Evolutionary conservation across 176 grass and related monocot genomes (phyloP), one percentile per base, ranked within the genome.

Genomic region (Carex myosuroides): DNA sequence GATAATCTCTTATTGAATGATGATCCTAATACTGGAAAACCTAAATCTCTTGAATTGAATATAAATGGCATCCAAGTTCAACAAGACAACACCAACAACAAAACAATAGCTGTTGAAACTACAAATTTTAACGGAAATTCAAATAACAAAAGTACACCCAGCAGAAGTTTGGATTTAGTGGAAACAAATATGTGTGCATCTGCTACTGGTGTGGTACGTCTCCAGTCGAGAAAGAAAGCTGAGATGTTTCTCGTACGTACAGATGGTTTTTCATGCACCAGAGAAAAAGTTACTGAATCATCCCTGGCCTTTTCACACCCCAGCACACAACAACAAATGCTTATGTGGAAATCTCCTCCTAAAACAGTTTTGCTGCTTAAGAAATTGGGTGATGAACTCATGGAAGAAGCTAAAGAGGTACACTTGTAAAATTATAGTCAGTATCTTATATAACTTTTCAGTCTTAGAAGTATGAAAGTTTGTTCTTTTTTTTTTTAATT

Each of bases 381-480:
- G 66, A 99, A 99, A 86, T 90, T 99, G 86, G 96, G 96, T 9
- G 80, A 93, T 4, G 91, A 92, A 86, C 96, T 99, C 71, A 93
- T 99, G 93, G 93, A 99, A 90, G 88, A 99, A 87, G 93, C 96
- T 84, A 99, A 95, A 90, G 96, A 94, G 96, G 96, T 95, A 85
- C 18, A 33, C 61, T 64, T 60, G 4, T 58, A 53, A 70, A 83
- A 66, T 18, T 83, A 64, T 67, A 57, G 73, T 56, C 73, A 6
- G 5, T 32, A 78, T 39, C 53, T 81, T 64, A 2, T 50, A 46
- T 60, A 81, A 81, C 4, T 21, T 81, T 42, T 44, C 37, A 48
- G 41, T 64, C 44, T 64, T 37, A 64, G n/a, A 63, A 63, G 10
- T 83, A 52, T 42, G 42, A 16, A 83, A 17, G 21, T 54, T 66